Percentiles rank a stretch among this genome's conserved stretches.
Evolutionary conservation across 2,329 filamentous ascomycete genomes (phyloP).

Genomic region (Colletotrichum melonis): DNA sequence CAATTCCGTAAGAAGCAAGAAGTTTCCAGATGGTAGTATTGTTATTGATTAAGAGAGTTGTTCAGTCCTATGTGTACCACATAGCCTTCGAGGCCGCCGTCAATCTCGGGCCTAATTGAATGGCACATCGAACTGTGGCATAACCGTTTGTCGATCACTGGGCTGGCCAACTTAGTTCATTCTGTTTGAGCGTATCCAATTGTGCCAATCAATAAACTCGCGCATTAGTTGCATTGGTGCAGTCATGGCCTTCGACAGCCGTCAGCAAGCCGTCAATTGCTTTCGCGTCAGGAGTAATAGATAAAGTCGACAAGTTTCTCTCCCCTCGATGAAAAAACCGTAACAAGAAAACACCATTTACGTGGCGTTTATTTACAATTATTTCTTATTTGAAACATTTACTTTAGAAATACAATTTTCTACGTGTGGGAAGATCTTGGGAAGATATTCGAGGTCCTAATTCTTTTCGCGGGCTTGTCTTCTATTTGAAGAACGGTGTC

Average conservation of each 20-base stretch:
- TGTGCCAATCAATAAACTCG: conserved; percentile 27
- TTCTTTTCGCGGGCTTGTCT: too few relatives aligned
- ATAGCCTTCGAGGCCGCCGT: conserved; percentile 11
- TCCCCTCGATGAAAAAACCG: too few relatives aligned
- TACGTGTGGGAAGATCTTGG: too few relatives aligned
- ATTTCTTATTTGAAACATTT: too few relatives aligned
- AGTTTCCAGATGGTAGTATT: background rate
- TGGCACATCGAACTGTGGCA: conserved; percentile 19
- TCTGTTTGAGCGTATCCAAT: conserved; percentile 21
- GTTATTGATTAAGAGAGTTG: background rate
- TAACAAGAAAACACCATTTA: too few relatives aligned
- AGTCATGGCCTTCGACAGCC: background rate
- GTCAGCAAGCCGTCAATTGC: too few relatives aligned
- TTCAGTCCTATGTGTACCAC: background rate
- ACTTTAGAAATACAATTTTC: rapidly evolving
- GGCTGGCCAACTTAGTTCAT: background rate
- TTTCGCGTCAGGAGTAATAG: too few relatives aligned
- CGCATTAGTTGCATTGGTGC: background rate
- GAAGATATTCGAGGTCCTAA: too few relatives aligned
- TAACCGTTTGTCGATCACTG: background rate
- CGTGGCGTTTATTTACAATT: too few relatives aligned
- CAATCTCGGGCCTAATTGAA: conserved; percentile 16
- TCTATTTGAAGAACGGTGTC: too few relatives aligned
- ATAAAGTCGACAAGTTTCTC: too few relatives aligned
- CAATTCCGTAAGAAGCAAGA: conserved; percentile 1